phyloP scores from a whole-genome alignment of 2,329 filamentous ascomycete genomes.

The Penicillium sp. region DNA sequence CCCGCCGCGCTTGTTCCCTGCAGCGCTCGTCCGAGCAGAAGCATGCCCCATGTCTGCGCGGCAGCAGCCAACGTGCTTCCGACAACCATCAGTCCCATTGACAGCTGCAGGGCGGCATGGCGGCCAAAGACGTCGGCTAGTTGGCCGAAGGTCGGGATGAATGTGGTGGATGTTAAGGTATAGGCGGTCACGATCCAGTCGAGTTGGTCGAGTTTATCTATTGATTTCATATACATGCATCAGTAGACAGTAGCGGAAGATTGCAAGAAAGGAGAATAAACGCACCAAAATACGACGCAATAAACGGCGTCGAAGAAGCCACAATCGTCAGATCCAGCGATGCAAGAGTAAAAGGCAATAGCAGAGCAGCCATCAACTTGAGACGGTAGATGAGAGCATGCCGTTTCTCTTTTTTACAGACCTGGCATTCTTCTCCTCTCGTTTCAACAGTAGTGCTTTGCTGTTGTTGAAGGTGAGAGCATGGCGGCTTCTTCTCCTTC shows the following conservation, averaged over 20 bases:
- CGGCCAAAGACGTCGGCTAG: constrained; percentile 63
- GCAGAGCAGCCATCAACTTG: constrained; percentile 57
- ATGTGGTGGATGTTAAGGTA: constrained; percentile 63
- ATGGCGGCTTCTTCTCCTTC: not conserved
- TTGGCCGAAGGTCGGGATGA: constrained; percentile 64
- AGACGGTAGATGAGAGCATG: constrained; percentile 47
- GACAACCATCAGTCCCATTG: constrained; percentile 55
- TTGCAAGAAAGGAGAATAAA: not conserved
- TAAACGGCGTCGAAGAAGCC: constrained; percentile 57
- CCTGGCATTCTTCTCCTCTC: constrained; percentile 4
- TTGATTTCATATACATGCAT: constrained; percentile 7
- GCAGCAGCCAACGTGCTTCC: constrained; percentile 61
- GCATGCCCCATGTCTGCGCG: constrained; percentile 53
- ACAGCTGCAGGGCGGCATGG: constrained; percentile 54
- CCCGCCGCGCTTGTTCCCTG: constrained; percentile 62
- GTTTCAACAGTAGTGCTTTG: not conserved
- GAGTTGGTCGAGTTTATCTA: constrained; percentile 54
- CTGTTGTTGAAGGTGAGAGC: not conserved
- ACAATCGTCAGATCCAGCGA: constrained; percentile 63
- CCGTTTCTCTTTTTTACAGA: constrained; percentile 32
- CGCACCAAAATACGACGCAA: constrained; percentile 62
- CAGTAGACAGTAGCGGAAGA: not conserved
- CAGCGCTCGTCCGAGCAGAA: constrained; percentile 60
- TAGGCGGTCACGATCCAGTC: constrained; percentile 70
- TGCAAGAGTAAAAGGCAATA: constrained; percentile 59